A percentile compares a stretch with the other conserved stretches of the same genome.
phyloP scores from a whole-genome alignment of 192 early-diverging fungal genomes.

The Bifiguratus adelaidae region DNA sequence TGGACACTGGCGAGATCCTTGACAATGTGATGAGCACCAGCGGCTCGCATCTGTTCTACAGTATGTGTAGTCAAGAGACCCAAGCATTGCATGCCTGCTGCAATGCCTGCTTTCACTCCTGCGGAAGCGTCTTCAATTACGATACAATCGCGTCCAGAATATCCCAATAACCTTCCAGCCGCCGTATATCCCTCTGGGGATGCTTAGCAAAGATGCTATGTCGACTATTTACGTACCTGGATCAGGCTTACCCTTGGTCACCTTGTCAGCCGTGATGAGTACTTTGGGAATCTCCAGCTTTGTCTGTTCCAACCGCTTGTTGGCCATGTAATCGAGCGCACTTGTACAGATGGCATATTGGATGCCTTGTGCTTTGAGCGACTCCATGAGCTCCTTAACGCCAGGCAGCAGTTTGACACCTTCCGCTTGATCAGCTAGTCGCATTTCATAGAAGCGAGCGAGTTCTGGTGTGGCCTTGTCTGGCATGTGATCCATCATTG shows the following conservation, averaged over 20 bases:
- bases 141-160: constrained; percentile 23
- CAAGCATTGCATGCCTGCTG: constrained; percentile 23
- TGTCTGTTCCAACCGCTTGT: constrained; percentile 20
- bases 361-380: constrained; percentile 7
- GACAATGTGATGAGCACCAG: constrained; percentile 27
- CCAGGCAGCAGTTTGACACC: constrained; percentile 38
- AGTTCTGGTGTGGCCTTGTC: constrained; percentile 8
- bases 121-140: constrained; percentile 44
- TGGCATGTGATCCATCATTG: constrained; percentile 30
- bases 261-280: constrained; percentile 15
- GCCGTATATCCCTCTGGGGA: constrained; percentile 26
- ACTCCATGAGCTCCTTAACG: constrained; percentile 14
- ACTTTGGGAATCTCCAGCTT: constrained; percentile 16
- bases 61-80: constrained; percentile 28
- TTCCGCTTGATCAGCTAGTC: constrained; percentile 13
- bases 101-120: constrained; percentile 26
- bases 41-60: constrained; percentile 22
- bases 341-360: constrained; percentile 30
- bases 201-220: not conserved
- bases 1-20: constrained; percentile 22
- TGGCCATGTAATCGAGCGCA: constrained; percentile 30
- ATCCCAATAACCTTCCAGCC: constrained; percentile 17
- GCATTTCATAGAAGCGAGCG: constrained; percentile 6
- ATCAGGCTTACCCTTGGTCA: constrained; percentile 23
- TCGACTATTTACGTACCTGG: constrained; percentile 8